Base-by-base conservation (phyloP, 768 basidiomycete species). In the Mycena polygramma region DNA sequence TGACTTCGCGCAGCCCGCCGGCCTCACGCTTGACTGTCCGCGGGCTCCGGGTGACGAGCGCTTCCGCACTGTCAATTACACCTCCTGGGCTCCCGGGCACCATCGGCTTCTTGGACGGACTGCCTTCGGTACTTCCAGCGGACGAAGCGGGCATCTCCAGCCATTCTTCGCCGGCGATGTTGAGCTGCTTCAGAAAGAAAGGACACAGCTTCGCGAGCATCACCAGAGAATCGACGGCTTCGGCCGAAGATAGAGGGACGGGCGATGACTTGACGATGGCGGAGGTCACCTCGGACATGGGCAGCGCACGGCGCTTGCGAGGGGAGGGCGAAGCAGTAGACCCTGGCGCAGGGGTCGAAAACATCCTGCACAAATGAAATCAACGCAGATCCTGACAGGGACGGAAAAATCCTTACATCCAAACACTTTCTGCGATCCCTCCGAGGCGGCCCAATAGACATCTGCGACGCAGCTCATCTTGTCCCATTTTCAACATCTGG, bases 351-450 rank as follows among this genome's bases (percentile, higher is more conserved):
- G 92, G 89, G 22, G 86, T 88, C 3, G 93, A 91, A 81, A 95
- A 95, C 48, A 94, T 80, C 92, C 93, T 93, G 64, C 52, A 70
- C 53, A 63, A 24, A 52, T 48, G 57, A 60, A 46, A 51, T 39
- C 15, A 57, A 48, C 57, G 30, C 14, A 52, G 5, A 26, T 30
- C 58, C 45, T 55, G 41, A 43, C 35, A 41, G 19, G 48, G 20
- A 26, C 15, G 69, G 72, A 68, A 58, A 43, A 36, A 49, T 8
- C 81, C 90, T 79, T 71, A 93, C 94, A 95, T 94, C 93, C 94
- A 95, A 20, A 92, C 88, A 72, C 94, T 92, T 76, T 96, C 94
- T n/a, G 94, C 94, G 36, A 96, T 88, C 13, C 92, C 91, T 35
- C 87, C 86, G 9, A 96, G 86, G 22, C 94, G 89, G 58, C 94